Base-by-base conservation (phyloP, 108 stramenopile species). In the Heterococcus sp. region DNA sequence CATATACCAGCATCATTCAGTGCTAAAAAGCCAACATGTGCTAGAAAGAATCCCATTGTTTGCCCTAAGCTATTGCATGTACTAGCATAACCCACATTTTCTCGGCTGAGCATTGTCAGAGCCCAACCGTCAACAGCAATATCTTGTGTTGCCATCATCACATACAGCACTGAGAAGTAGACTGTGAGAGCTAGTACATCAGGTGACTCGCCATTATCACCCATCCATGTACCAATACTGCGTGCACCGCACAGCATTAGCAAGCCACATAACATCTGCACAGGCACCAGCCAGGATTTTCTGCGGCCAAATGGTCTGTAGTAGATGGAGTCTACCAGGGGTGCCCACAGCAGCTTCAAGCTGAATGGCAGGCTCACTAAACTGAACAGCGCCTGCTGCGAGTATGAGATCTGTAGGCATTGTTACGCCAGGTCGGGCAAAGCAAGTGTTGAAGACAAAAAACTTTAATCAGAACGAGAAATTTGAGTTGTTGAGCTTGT, bases 101-200 rank as follows among this genome's bases (percentile, higher is more conserved):
- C 88, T 66, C 92, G 93, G 73, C 89, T 89, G 32, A 99, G 86
- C 97, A 99, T 96, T 5, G 98, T 99, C 73, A 99, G 87, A 3
- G 98, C 98, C 98, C 98, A 99, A 30, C 98, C 98, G 87, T 99
- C 98, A 3, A 99, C 97, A 33, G 98, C 98, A 76, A 98, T 95
- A 84, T 99, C 98, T 88, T 81, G 79, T 14, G 98, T 99, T 11
- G 98, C 98, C 93, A 97, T 96, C 32, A 98, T 89, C 74, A 96
- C 92, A 87, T 98, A 99, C 35, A 99, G 75, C 28, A 88, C 78
- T 75, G 97, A 93, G 90, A 99, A 99, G 84, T 94, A 96, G 5
- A 73, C 66, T 0, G 98, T 97, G 29, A 98, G 89, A 46, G 90
- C 72, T 14, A 36, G 37, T 35, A 82, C 38, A 38, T 74, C 27